phyloP scores from a whole-genome alignment of 768 basidiomycete genomes.

The Hygrocybe coccinea region DNA sequence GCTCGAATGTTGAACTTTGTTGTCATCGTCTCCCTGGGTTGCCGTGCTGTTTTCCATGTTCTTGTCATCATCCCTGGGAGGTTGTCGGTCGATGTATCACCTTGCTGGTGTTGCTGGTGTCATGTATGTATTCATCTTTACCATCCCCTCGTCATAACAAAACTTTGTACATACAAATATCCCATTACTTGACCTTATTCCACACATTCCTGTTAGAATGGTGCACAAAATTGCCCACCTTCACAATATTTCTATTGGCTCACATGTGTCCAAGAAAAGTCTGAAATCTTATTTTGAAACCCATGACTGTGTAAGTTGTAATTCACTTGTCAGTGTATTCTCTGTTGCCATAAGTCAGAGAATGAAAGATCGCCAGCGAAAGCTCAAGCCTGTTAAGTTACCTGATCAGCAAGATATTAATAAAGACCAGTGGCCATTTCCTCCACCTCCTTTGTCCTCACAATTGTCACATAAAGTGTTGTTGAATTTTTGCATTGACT shows the following conservation, averaged over 20 bases:
- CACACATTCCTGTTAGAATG: background rate
- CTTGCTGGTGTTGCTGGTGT: too few species aligned
- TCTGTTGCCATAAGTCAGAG: background rate
- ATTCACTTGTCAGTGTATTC: background rate
- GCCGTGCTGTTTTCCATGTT: too few species aligned
- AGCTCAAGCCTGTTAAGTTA: conserved; percentile 5
- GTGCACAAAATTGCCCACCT: background rate
- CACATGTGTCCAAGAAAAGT: background rate
- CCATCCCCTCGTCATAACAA: too few species aligned
- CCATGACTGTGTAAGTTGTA: background rate
- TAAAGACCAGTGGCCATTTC: conserved; percentile 8
- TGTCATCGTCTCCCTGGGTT: too few species aligned
- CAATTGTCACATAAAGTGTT: background rate
- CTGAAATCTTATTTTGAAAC: background rate
- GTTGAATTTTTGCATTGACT: conserved; percentile 1
- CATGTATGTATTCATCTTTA: background rate
- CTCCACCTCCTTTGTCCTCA: background rate
- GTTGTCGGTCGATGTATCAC: too few species aligned
- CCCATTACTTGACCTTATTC: background rate
- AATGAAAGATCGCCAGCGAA: background rate
- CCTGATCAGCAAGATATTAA: conserved; percentile 15
- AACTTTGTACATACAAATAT: background rate
- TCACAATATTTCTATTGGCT: background rate
- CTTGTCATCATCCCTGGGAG: too few species aligned
- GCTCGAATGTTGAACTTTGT: too few species aligned